Evolutionary conservation across 1,284 basidiomycete genomes (phyloP), one percentile per base, ranked within the genome.

Genomic region (Flammula alnicola): DNA sequence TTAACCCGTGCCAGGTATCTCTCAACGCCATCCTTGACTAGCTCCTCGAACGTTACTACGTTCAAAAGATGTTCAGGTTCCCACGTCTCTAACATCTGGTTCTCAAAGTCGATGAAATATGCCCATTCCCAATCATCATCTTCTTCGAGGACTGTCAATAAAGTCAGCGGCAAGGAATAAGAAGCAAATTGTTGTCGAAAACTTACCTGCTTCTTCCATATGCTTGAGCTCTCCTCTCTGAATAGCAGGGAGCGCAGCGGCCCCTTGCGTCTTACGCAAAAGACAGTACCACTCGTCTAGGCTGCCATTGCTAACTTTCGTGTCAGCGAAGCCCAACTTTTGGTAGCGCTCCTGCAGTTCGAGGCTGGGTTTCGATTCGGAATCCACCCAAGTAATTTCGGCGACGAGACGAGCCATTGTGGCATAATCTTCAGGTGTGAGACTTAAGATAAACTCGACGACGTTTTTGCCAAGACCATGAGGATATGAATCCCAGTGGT

Each of bases 81-180:
- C 47, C 47, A 49, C 3, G 33, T 43, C 26, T 49, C 47, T 4
- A 49, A 16, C 16, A 11, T 36, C 31, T 30, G 22, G 14, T 37
- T 42, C 26, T 44, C 32, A 37, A 49, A 44, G 25, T 49, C 47
- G 27, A 49, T 27, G 17, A 43, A 49, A 17, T 49, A 49, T 8
- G 41, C 47, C 47, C 47, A 49, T 23, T 37, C 40, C 9, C 47
- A 37, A 10, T 9, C 23, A 29, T 31, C 25, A 3, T n/a, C 9
- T 16, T 41, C 22, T 17, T 22, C n/a, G 5, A 41, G 20, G 22
- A 33, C 14, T 26, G 25, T 39, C 7, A 35, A 38, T 26, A 31
- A 14, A 23, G 16, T 22, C 20, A 32, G 26, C 25, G n/a, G 5
- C 23, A 19, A n/a, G n/a, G 16, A 12, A 16, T 19, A 17, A 5